These are phyloP conservation scores for Striga hermonthica DNA, from an alignment of 305 asterid species.

Conservation along the genomic window DNA sequence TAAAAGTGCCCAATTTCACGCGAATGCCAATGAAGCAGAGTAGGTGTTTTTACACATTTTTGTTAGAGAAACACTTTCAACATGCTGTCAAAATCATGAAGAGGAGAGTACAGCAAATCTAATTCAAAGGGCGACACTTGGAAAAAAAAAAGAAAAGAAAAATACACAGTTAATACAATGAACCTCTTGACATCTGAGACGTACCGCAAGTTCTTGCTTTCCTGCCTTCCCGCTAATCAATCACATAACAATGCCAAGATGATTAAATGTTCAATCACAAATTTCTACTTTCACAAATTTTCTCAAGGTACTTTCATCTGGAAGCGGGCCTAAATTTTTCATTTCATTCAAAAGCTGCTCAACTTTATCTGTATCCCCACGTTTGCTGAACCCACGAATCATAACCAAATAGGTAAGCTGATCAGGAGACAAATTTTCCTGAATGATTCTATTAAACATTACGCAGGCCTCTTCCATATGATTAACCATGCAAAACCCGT, in stretches of 20 bases:
- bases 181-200: neutral
- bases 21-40: neutral
- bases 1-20: neutral
- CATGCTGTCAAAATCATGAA: neutral
- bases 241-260: neutral
- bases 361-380: constrained; percentile 39
- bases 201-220: constrained; percentile 23
- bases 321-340: constrained; percentile 35
- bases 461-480: constrained; percentile 35
- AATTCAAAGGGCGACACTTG: constrained; percentile 1
- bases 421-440: constrained; percentile 41
- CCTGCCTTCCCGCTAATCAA: neutral
- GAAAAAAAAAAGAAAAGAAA: constrained; percentile 1
- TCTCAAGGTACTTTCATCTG: constrained; percentile 32
- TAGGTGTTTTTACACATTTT: neutral
- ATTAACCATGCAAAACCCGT: constrained; percentile 41
- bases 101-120: neutral
- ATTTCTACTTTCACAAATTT: constrained; percentile 6
- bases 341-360: constrained; percentile 33
- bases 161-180: neutral
- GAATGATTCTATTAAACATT: constrained; percentile 43
- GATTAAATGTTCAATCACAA: neutral
- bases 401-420: constrained; percentile 41
- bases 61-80: neutral
- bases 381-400: constrained; percentile 40